Base-by-base conservation (phyloP, 768 basidiomycete species). In the Hemileccinum impolitum region DNA sequence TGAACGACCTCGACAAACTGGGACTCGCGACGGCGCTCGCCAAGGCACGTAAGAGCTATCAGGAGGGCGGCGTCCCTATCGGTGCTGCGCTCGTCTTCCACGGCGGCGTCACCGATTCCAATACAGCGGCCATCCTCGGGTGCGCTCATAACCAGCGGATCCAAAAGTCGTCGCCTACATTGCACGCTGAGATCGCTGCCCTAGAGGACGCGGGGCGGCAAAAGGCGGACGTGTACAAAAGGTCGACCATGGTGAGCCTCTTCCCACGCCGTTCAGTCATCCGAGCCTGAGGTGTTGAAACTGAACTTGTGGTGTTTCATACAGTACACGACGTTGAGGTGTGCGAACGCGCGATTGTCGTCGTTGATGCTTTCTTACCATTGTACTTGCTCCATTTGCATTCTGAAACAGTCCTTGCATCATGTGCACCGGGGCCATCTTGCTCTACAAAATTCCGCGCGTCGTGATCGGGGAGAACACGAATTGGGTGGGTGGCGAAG, bases 391-490 rank as follows among this genome's bases (percentile, higher is more conserved):
- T 23, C 6, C 10, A 18, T 23, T 28, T 32, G 28, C n/a, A 13
- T 25, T 26, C 36, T n/a, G 21, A 34, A 12, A 14, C 21, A 79
- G 79, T 38, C 85, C 84, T 2, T 85, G 84, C 57, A 74, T 68
- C 45, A 84, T 85, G 84, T 85, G 84, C 57, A 73, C 77, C 1
- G 84, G 82, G 8, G 77, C 82, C 1, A 78, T 82, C 21, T 50
- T 81, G n/a, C 69, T 84, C 10, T 84, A 82, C 65, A 76, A 77
- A 39, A 84, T 86, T 35, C 79, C 80, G 5, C 74, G 83, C 6
- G 77, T 84, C 8, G 82, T 87, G 11, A 78, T 86, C 40, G 83
- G 82, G 15, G 84, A 85, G 60, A 82, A 84, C 53, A 39, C 52
- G 15, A 85, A 72, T 32, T 81, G 76, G 55, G 52, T 74, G 14